Percentiles rank a stretch among this genome's conserved stretches.
Evolutionary conservation across 2,329 filamentous ascomycete genomes (phyloP).

Genomic region (Biscogniauxia marginata): DNA sequence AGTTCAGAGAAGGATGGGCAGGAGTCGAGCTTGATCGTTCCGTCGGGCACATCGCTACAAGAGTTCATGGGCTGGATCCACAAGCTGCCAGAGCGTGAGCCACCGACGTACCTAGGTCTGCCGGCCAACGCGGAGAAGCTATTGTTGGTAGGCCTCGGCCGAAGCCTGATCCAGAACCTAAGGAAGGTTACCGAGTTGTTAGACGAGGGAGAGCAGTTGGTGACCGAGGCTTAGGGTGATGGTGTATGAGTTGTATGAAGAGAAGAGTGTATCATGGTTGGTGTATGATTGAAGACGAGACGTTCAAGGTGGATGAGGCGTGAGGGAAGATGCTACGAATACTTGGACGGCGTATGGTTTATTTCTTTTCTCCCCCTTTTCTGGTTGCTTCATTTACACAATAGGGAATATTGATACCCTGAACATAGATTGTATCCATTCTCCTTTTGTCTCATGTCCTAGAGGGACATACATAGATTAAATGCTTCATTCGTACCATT

Average conservation of each 20-base stretch:
- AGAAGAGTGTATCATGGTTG: background rate
- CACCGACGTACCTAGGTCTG: constrained; percentile 89
- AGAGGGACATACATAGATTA: background rate
- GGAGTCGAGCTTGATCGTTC: constrained; percentile 67
- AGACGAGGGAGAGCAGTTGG: constrained; percentile 90
- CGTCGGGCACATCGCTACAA: constrained; percentile 74
- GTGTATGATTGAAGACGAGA: background rate
- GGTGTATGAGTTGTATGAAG: background rate
- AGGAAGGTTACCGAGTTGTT: constrained; percentile 82
- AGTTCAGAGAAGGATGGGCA: constrained; percentile 55
- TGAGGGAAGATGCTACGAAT: background rate
- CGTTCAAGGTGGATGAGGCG: background rate
- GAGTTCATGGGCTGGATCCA: constrained; percentile 94
- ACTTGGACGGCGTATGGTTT: background rate
- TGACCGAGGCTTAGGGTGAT: constrained; percentile 57
- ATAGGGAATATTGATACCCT: background rate
- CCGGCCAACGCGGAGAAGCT: constrained; percentile 97
- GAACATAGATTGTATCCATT: background rate
- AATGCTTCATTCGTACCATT: too few relatives aligned
- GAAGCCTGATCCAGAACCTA: constrained; percentile 79
- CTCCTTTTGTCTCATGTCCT: background rate
- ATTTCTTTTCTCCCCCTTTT: background rate
- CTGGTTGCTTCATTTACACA: background rate
- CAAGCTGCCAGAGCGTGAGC: constrained; percentile 87
- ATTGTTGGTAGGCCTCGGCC: constrained; percentile 82